A percentile compares a stretch with the other conserved stretches of the same genome.
These are phyloP conservation scores for Yamadazyma oceani DNA, from an alignment of 1,139 yeast genomes.

Conservation along the genomic window DNA sequence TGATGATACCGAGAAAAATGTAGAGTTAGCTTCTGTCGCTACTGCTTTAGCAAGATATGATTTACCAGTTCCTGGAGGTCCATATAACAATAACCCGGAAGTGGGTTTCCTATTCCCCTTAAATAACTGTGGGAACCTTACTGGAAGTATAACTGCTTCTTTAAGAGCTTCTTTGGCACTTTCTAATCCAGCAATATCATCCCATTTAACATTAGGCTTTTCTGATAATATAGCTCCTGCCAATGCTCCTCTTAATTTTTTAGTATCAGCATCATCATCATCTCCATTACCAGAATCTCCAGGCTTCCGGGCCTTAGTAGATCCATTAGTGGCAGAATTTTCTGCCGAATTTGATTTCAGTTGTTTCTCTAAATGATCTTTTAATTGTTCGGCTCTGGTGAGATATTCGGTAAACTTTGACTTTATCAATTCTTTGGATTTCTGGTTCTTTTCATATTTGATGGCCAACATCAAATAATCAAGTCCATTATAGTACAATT, in stretches of 20 bases:
- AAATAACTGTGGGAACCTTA: slow-evolving; percentile 86
- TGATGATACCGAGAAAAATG: slow-evolving; percentile 92
- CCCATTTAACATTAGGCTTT: slow-evolving; percentile 93
- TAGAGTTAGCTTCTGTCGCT: slow-evolving; percentile 96
- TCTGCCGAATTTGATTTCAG: slow-evolving; percentile 51
- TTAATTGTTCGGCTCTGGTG: slow-evolving; percentile 90
- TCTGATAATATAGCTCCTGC: slow-evolving; percentile 92
- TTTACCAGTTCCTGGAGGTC: slow-evolving; percentile 99
- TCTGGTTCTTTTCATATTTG: slow-evolving; percentile 91
- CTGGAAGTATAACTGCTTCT: slow-evolving; percentile 93
- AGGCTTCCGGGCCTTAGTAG: slow-evolving; percentile 58
- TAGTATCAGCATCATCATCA: slow-evolving; percentile 79
- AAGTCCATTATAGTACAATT: slow-evolving; percentile 86
- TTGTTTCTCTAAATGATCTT: slow-evolving; percentile 79
- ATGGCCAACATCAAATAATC: slow-evolving; percentile 95
- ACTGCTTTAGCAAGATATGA: slow-evolving; percentile 96
- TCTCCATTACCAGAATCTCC: slow-evolving; percentile 46
- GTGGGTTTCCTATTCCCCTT: slow-evolving; percentile 94
- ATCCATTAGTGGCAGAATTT: slow-evolving; percentile 50
- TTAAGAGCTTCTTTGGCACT: slow-evolving; percentile 94
- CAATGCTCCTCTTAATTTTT: slow-evolving; percentile 85
- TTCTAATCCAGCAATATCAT: slow-evolving; percentile 94
- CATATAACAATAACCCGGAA: slow-evolving; percentile 86
- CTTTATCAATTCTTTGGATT: slow-evolving; percentile 84
- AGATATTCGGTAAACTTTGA: slow-evolving; percentile 89